Percentiles rank a stretch among this genome's conserved stretches.
These are phyloP conservation scores for Penicillium salamii DNA, from an alignment of 495 filamentous ascomycete species.

Conservation along the genomic window DNA sequence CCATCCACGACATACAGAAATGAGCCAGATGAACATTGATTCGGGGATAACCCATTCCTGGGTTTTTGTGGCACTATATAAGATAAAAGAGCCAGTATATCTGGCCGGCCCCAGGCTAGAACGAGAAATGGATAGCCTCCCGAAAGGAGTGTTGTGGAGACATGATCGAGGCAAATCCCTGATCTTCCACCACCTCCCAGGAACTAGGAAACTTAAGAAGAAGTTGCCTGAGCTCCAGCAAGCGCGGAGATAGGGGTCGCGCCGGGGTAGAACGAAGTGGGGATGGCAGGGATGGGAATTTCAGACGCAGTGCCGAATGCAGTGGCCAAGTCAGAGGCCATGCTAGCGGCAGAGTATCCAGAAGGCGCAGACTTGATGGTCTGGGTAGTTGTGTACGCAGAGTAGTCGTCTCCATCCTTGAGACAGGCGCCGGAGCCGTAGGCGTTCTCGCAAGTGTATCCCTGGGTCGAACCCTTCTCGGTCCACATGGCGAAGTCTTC, in stretches of 20 bases:
- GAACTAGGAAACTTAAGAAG: background rate
- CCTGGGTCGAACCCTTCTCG: slow-evolving; percentile 42
- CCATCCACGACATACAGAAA: too few relatives aligned
- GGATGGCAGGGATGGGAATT: slow-evolving; percentile 56
- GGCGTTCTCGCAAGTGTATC: slow-evolving; percentile 47
- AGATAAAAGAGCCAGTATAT: too few relatives aligned
- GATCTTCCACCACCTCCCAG: background rate
- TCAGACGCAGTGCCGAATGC: slow-evolving; percentile 42
- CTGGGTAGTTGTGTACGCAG: slow-evolving; percentile 31
- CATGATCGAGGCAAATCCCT: too few relatives aligned
- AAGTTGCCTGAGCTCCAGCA: slow-evolving; percentile 12
- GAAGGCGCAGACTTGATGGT: slow-evolving; percentile 37
- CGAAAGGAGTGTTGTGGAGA: too few relatives aligned
- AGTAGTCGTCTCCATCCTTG: slow-evolving; percentile 19
- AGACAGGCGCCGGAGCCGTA: slow-evolving; percentile 51
- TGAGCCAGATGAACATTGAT: too few relatives aligned
- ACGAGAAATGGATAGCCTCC: too few relatives aligned
- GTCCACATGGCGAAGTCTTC: slow-evolving; percentile 61
- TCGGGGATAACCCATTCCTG: too few relatives aligned
- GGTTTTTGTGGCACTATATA: too few relatives aligned
- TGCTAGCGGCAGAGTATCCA: slow-evolving; percentile 48
- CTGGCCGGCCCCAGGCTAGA: too few relatives aligned
- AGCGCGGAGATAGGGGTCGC: slow-evolving; percentile 33
- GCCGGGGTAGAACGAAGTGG: slow-evolving; percentile 53
- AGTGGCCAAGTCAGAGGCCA: slow-evolving; percentile 43